Base-by-base conservation (phyloP, 2,329 filamentous ascomycete species). In the Amesomyces nigricolor region DNA sequence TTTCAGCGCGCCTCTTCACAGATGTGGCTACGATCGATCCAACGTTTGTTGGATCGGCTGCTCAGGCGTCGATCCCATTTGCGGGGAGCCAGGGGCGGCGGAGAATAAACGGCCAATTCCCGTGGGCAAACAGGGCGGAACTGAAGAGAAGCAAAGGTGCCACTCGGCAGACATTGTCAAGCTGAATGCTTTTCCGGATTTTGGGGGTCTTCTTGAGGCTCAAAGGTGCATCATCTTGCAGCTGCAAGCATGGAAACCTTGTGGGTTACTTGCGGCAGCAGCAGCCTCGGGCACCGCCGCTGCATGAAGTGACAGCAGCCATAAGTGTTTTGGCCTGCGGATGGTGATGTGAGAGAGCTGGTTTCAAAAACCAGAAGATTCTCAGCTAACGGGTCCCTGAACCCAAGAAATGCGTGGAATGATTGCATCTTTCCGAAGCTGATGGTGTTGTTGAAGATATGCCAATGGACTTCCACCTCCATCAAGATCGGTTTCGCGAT, bases 181-280 rank as follows among this genome's bases (percentile, higher is more conserved):
- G 32, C 32, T 13, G 32, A 3, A 13, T 13, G 11, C 32, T 35
- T 13, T 35, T 35, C 32, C 11, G 32, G 32, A 35, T 35, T 7
- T n/a, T 16, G 14, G 14, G 14, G 14, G 26, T 46, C 44, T 14
- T 35, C 5, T 38, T 17, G 30, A 32, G 42, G 39, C 5, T 30
- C 29, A 37, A 32, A 47, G 39, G 30, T 48, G 54, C 46, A 39
- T 17, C 45, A 47, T 56, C 44, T 48, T 38, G 17, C 42, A 40
- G 44, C 44, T 35, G 47, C 39, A 16, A 22, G 45, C 43, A 30
- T 42, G n/a, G 22, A 52, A 35, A 19, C n/a, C 43, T 57, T 45
- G 56, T 54, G 57, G 22, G 59, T 56, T 61, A 62, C 61, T 61
- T 55, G 52, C 55, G 51, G 53, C 32, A 53, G 45, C 32, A 35